A percentile compares a stretch with the other conserved stretches of the same genome.
Evolutionary conservation across 1,284 basidiomycete species (phyloP).

Genomic region (Rhodotorula sp.): DNA sequence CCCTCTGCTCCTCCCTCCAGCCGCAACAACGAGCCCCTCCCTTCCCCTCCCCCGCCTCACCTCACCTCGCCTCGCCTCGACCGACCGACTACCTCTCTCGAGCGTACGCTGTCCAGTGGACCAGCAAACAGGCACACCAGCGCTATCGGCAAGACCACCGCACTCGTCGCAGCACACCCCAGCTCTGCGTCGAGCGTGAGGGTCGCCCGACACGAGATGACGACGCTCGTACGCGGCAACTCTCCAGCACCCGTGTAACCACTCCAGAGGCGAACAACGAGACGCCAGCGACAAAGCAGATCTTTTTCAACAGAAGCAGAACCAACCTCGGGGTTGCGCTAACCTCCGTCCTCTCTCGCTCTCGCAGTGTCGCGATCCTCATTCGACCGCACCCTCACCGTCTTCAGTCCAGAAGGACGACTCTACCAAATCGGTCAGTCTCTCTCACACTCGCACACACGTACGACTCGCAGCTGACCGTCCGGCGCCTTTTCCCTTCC

Average conservation of each 20-base stretch:
- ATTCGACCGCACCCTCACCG: conserved; percentile 35
- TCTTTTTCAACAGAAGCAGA: too few species aligned
- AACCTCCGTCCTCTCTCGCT: too few species aligned
- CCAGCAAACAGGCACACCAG: background rate
- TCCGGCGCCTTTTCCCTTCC: background rate
- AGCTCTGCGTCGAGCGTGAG: background rate
- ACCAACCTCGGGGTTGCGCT: background rate
- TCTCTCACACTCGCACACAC: too few species aligned
- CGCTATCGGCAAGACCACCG: too few species aligned
- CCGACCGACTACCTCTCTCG: too few species aligned
- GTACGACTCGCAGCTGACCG: background rate
- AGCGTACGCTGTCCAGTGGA: too few species aligned
- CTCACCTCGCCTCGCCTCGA: too few species aligned
- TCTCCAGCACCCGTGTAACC: background rate
- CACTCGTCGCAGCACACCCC: background rate
- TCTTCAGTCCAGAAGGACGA: conserved; percentile 46
- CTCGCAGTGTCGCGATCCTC: conserved; percentile 33
- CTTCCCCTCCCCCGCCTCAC: too few species aligned
- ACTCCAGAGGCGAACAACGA: background rate
- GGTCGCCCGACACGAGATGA: conserved; percentile 6
- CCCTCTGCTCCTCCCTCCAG: background rate
- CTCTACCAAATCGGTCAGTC: conserved; percentile 88
- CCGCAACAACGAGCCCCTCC: too few species aligned
- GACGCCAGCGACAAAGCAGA: background rate
- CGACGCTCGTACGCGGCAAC: conserved; percentile 10